Base-by-base conservation (phyloP, 768 basidiomycete species). In the Collybiopsis confluens region DNA sequence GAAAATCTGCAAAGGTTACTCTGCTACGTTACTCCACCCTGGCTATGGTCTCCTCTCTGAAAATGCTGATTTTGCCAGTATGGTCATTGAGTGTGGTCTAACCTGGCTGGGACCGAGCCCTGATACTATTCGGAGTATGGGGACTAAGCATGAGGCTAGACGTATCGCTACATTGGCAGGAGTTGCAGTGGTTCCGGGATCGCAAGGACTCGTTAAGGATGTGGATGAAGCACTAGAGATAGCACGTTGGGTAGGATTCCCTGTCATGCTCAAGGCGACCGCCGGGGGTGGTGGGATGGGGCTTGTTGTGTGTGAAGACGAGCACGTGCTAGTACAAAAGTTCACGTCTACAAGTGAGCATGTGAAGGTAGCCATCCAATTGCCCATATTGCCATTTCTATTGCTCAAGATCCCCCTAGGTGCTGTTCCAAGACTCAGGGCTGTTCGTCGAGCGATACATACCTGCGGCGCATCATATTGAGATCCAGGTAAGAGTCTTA, bases 211-310 rank as follows among this genome's bases (percentile, higher is more conserved):
- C 21, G 64, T 83, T 1, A 36, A 30, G 2, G 68, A 70, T 7
- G 64, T 65, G 0, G 72, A 72, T 6, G 78, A 77, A 1, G 81
- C 78, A 0, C 45, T 74, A 8, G 54, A 58, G 15, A 62, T 73
- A 1, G 79, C 80, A 10, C 58, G 54, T 8, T 54, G 56, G 3
- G 69, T 83, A 21, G 82, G 82, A 0, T 85, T 72, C 57, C 86
- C 86, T 0, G 72, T 88, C 4, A 79, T 86, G 64, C 63, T 87
- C 58, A 88, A 86, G 63, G 80, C 85, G 1, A 84, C 82, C 1
- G 82, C 81, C 0, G 86, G 85, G 2, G 86, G 86, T 1, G 85
- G 86, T 2, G 86, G 86, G 0, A 81, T 85, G 77, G 85, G 85
- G 3, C 75, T 87, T 60, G 72, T 75, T 6, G 70, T 86, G 26